Percentiles rank a stretch among this genome's conserved stretches.
Conservation (phyloP, 352 stramenopile genomes). For the Phytophthora pisi region DNA sequence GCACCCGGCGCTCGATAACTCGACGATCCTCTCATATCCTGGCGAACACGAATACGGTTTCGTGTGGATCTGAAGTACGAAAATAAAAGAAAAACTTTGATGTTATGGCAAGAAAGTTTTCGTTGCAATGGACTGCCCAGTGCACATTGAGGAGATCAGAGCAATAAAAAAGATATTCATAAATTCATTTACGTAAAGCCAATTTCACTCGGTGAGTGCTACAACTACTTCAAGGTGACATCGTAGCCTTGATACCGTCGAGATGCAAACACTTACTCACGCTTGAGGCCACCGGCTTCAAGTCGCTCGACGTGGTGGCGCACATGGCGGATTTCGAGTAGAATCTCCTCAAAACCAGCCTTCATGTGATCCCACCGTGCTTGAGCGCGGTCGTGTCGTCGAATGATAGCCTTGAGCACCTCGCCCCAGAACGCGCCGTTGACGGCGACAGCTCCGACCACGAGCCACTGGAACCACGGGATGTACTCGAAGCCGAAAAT, state of each 20-base stretch:
- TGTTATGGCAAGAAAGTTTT: too few relatives aligned
- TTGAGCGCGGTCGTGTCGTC: constrained; percentile 42
- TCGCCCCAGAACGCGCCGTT: constrained; percentile 66
- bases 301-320: constrained; percentile 60
- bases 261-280: constrained; percentile 22
- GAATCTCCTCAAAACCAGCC: constrained; percentile 58
- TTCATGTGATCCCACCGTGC: constrained; percentile 53
- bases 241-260: not conserved
- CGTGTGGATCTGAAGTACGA: too few relatives aligned
- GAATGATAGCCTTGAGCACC: constrained; percentile 53
- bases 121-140: too few relatives aligned
- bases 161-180: not conserved
- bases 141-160: too few relatives aligned
- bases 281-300: constrained; percentile 37
- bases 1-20: not conserved
- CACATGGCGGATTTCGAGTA: constrained; percentile 68
- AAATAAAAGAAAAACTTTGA: too few relatives aligned
- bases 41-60: too few relatives aligned
- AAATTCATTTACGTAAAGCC: constrained; percentile 15
- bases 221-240: not conserved
- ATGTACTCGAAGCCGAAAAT: constrained; percentile 77
- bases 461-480: constrained; percentile 61
- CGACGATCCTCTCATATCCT: not conserved
- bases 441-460: constrained; percentile 45
- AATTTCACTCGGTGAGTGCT: constrained; percentile 4